Percentiles rank a stretch among this genome's conserved stretches.
phyloP scores from a whole-genome alignment of 768 basidiomycete species.

The Jaapia argillacea region DNA sequence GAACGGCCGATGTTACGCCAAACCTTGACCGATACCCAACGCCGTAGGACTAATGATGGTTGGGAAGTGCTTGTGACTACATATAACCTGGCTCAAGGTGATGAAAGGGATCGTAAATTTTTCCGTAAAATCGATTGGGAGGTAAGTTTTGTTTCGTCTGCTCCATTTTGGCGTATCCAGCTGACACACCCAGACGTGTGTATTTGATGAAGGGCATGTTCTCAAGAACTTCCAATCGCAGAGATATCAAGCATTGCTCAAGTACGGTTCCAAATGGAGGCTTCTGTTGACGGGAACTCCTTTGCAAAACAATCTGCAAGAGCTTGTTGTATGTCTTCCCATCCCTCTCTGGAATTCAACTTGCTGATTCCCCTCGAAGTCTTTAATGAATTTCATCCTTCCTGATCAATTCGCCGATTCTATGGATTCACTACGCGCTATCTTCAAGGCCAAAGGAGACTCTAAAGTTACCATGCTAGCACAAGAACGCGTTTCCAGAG shows the following conservation, averaged over 20 bases:
- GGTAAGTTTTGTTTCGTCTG: conserved; percentile 40
- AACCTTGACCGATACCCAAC: conserved; percentile 54
- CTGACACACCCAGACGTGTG: conserved; percentile 52
- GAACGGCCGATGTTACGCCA: conserved; percentile 70
- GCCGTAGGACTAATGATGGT: conserved; percentile 39
- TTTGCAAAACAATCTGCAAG: conserved; percentile 84
- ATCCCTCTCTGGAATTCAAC: conserved; percentile 98
- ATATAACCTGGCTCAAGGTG: conserved; percentile 88
- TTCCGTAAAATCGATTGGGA: conserved; percentile 88
- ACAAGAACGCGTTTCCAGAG: conserved; percentile 86
- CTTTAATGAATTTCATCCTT: conserved; percentile 95
- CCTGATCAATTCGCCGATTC: conserved; percentile 79
- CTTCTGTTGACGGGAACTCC: conserved; percentile 93
- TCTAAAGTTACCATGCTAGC: conserved; percentile 82
- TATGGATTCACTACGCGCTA: conserved; percentile 74
- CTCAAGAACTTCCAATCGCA: conserved; percentile 98
- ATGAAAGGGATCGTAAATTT: conserved; percentile 83
- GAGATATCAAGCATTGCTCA: conserved; percentile 82
- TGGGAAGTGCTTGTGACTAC: conserved; percentile 96
- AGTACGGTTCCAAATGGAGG: conserved; percentile 82
- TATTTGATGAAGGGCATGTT: conserved; percentile 96
- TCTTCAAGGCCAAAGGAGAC: conserved; percentile 97
- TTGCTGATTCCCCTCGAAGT: conserved; percentile 90
- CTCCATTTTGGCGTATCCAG: not conserved
- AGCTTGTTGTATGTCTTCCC: conserved; percentile 61